Percentiles rank a stretch among this genome's conserved stretches.
phyloP scores from a whole-genome alignment of 2,329 filamentous ascomycete genomes.

The Aspergillus amoenus region DNA sequence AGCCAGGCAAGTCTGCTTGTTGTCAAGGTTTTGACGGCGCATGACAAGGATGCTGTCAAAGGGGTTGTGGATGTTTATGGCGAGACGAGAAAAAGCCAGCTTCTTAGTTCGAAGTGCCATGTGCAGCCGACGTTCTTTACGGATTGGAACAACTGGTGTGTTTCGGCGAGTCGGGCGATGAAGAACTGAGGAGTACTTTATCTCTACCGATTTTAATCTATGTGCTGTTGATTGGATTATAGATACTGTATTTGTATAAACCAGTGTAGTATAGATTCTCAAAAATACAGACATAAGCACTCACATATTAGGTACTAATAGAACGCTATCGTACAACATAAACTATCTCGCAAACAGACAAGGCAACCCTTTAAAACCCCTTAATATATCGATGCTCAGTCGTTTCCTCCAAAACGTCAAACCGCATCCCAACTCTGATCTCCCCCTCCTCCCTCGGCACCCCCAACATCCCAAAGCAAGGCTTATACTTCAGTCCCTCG shows the following conservation, averaged over 20 bases:
- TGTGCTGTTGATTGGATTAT: background rate
- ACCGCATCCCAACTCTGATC: constrained; percentile 57
- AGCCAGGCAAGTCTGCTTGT: constrained; percentile 57
- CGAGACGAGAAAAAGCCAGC: constrained; percentile 60
- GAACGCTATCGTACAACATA: background rate
- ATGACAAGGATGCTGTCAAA: constrained; percentile 53
- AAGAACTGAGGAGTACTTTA: constrained; percentile 27
- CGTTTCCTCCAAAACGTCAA: constrained; percentile 60
- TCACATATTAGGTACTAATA: background rate
- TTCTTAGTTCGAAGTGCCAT: constrained; percentile 56
- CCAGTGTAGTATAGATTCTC: background rate
- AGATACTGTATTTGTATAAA: background rate
- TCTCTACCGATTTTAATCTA: background rate
- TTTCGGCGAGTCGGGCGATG: constrained; percentile 43
- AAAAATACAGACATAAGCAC: background rate
- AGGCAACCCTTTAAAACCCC: constrained; percentile 26
- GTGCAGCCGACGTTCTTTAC: constrained; percentile 66
- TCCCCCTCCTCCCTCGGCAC: constrained; percentile 56
- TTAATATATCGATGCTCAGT: constrained; percentile 56
- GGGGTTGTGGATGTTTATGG: constrained; percentile 65
- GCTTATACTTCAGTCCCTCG: constrained; percentile 61
- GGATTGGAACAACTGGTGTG: constrained; percentile 74
- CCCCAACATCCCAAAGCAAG: constrained; percentile 67
- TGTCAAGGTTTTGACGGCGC: constrained; percentile 44
- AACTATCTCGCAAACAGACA: background rate